These are phyloP conservation scores for Thelephora ganbajun DNA, from an alignment of 768 basidiomycete species.

Conservation along the genomic window DNA sequence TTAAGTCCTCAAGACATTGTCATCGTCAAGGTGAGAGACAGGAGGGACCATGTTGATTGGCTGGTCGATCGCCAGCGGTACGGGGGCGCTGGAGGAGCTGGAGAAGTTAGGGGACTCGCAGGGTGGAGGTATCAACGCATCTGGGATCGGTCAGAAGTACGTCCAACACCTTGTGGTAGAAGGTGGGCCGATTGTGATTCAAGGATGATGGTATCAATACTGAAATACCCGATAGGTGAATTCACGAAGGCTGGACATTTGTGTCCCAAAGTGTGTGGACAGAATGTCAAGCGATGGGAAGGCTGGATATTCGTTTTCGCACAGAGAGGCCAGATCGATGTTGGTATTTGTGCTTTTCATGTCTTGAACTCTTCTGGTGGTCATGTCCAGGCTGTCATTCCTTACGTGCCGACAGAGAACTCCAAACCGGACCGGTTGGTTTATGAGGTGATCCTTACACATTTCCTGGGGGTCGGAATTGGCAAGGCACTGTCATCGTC, in stretches of 20 bases:
- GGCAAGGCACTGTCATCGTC: slow-evolving; percentile 39
- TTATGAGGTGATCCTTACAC: slow-evolving; percentile 89
- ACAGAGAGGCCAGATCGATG: slow-evolving; percentile 66
- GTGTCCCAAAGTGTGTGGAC: slow-evolving; percentile 75
- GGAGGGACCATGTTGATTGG: slow-evolving; percentile 85
- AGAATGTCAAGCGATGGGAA: slow-evolving; percentile 80
- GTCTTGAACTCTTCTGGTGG: neutral
- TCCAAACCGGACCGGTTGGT: slow-evolving; percentile 75
- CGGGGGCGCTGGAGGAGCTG: slow-evolving; percentile 75
- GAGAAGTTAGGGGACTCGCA: slow-evolving; percentile 31
- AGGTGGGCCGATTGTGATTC: slow-evolving; percentile 30
- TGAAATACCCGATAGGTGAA: slow-evolving; percentile 25
- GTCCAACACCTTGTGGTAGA: slow-evolving; percentile 74
- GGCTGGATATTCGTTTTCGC: slow-evolving; percentile 90
- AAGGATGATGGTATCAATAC: neutral
- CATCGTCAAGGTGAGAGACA: slow-evolving; percentile 76
- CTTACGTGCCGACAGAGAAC: slow-evolving; percentile 70
- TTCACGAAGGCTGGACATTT: slow-evolving; percentile 72
- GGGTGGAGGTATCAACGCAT: slow-evolving; percentile 30
- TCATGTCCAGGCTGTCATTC: slow-evolving; percentile 63
- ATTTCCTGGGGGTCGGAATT: slow-evolving; percentile 75
- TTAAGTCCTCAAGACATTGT: slow-evolving; percentile 80
- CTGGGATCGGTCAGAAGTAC: slow-evolving; percentile 74
- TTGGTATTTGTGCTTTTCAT: slow-evolving; percentile 18
- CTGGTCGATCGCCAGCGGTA: slow-evolving; percentile 74